These are phyloP conservation scores for Thermothelomyces thermophilus DNA, from an alignment of 2,329 filamentous ascomycete species.

Conservation along the genomic window DNA sequence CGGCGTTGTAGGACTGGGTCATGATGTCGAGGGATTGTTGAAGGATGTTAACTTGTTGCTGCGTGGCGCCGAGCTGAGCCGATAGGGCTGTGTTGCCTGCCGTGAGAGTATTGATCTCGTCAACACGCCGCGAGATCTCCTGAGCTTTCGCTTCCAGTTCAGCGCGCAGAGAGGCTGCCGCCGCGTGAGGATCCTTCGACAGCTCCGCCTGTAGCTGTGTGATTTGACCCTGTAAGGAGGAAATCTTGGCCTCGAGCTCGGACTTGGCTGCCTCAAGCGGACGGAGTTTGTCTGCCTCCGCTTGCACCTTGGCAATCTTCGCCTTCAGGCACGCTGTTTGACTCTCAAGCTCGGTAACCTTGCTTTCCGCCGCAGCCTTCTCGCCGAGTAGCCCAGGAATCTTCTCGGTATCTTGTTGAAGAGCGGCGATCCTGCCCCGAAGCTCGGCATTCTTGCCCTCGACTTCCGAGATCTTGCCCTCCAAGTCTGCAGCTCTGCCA, in stretches of 20 bases:
- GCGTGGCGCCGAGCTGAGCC: conserved; percentile 20
- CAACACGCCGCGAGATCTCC: conserved; percentile 22
- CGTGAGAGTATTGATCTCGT: conserved; percentile 21
- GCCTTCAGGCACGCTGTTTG: conserved; percentile 18
- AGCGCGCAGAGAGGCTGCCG: conserved; percentile 18
- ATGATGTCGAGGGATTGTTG: conserved; percentile 18
- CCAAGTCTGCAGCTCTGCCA: conserved; percentile 14
- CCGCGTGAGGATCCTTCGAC: conserved; percentile 20
- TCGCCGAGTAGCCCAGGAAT: conserved; percentile 21
- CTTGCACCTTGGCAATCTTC: conserved; percentile 15
- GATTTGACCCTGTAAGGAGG: conserved; percentile 19
- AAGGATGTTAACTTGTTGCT: conserved; percentile 19
- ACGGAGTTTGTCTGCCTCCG: conserved; percentile 18
- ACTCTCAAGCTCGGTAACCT: conserved; percentile 18
- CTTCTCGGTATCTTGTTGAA: conserved; percentile 24
- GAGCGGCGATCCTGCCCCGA: conserved; percentile 15
- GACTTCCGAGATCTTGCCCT: conserved; percentile 18
- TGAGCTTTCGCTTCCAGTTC: conserved; percentile 22
- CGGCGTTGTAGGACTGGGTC: conserved; percentile 19
- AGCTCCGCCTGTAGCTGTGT: conserved; percentile 21
- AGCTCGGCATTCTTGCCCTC: conserved; percentile 20
- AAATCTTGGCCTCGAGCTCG: conserved; percentile 17
- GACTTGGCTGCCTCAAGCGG: conserved; percentile 18
- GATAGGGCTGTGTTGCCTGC: conserved; percentile 21
- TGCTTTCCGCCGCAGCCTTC: conserved; percentile 19